Conservation (phyloP, 352 stramenopile species). For the Globisporangium lucens region DNA sequence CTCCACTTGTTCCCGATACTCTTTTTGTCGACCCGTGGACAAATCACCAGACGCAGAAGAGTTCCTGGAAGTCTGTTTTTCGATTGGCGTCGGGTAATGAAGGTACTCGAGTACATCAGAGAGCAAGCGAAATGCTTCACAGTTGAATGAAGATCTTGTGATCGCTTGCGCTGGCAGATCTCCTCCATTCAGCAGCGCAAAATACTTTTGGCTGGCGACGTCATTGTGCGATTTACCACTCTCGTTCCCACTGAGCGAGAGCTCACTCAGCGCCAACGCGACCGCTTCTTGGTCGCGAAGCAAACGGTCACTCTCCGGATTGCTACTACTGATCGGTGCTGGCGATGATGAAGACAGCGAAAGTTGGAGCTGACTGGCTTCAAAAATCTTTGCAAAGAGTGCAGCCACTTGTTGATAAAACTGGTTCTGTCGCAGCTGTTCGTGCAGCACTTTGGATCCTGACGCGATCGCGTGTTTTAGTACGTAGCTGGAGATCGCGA, state of each 20-base stretch:
- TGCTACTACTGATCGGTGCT: background rate
- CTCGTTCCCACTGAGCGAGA: conserved; percentile 43
- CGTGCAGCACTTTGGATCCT: conserved; percentile 24
- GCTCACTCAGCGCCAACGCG: conserved; percentile 32
- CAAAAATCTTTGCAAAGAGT: conserved; percentile 6
- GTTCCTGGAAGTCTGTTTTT: background rate
- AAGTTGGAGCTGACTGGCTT: conserved; percentile 10
- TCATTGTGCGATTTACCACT: conserved; percentile 19
- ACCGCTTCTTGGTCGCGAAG: conserved; percentile 21
- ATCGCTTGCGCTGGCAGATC: conserved; percentile 4
- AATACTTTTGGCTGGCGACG: conserved; percentile 36
- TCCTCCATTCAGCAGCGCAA: conserved; percentile 23
- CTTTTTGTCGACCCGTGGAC: background rate
- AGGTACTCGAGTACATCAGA: conserved; percentile 42
- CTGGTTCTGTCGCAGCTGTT: conserved; percentile 22
- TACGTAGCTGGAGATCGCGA: conserved; percentile 19
- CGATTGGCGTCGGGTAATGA: conserved; percentile 16
- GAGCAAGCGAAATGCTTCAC: conserved; percentile 48
- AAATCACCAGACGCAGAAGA: background rate
- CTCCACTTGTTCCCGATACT: conserved; percentile 27
- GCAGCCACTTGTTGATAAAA: conserved; percentile 22
- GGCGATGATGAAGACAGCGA: background rate
- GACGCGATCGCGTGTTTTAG: conserved; percentile 17
- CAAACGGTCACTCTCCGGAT: background rate
- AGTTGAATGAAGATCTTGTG: conserved; percentile 38